phyloP scores from a whole-genome alignment of 2,329 filamentous ascomycete species.

The Cryphonectria carpinicola region DNA sequence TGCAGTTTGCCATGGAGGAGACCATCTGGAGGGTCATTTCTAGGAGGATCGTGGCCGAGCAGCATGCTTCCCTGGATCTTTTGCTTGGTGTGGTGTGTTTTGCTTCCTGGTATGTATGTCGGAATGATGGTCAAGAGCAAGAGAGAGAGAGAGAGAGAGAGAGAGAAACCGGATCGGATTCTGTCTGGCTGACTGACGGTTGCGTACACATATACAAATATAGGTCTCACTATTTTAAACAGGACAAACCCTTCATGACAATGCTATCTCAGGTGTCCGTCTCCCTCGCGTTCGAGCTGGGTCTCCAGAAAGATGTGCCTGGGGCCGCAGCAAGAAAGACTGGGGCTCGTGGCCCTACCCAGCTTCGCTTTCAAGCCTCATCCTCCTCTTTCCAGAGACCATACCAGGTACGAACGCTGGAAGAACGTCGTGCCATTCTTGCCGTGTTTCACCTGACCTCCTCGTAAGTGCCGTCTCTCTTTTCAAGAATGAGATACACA shows the following conservation, averaged over 20 bases:
- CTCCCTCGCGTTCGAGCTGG: conserved; percentile 33
- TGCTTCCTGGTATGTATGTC: conserved; percentile 20
- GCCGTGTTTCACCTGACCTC: conserved; percentile 33
- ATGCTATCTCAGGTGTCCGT: conserved; percentile 34
- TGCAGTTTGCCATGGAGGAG: conserved; percentile 29
- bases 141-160: background rate
- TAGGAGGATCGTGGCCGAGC: conserved; percentile 20
- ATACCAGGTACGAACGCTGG: conserved; percentile 15
- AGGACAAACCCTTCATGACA: conserved; percentile 35
- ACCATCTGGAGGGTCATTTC: conserved; percentile 28
- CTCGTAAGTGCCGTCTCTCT: conserved; percentile 30
- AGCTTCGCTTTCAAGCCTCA: background rate
- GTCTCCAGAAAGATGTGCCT: conserved; percentile 31
- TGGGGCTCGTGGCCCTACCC: background rate
- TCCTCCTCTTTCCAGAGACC: background rate
- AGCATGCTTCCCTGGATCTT: conserved; percentile 22
- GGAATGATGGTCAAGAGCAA: too few species aligned
- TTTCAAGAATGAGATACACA: background rate
- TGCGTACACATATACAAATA: background rate
- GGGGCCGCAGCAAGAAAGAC: background rate
- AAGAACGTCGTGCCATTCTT: conserved; percentile 26
- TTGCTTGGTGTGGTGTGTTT: conserved; percentile 26
- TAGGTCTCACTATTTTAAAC: conserved; percentile 36
- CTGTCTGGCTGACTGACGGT: background rate
- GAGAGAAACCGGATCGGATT: background rate